Percentiles rank a stretch among this genome's conserved stretches.
Evolutionary conservation across 306 rosid genomes (phyloP).

Genomic region (Quillaja saponaria): DNA sequence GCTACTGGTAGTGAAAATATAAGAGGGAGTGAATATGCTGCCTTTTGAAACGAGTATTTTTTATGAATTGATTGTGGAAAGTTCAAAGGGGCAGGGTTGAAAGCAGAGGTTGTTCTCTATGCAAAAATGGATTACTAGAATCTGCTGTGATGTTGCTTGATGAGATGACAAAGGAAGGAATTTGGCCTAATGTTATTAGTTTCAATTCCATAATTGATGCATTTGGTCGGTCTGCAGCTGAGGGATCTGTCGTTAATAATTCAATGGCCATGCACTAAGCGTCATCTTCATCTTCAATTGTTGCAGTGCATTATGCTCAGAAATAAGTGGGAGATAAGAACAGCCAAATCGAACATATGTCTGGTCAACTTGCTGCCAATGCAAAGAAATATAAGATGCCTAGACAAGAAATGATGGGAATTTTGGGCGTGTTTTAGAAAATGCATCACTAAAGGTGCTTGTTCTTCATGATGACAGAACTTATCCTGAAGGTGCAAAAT

Average conservation of each 20-base stretch:
- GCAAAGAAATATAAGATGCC: constrained; percentile 43
- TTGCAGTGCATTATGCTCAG: constrained; percentile 18
- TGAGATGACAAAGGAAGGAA: constrained; percentile 82
- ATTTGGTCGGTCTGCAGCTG: constrained; percentile 49
- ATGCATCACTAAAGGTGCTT: constrained; percentile 75
- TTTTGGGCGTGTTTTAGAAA: constrained; percentile 61
- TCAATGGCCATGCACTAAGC: constrained; percentile 30
- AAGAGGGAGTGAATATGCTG: too few relatives aligned
- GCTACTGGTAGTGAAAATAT: too few relatives aligned
- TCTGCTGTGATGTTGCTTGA: constrained; percentile 80
- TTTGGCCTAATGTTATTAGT: constrained; percentile 83
- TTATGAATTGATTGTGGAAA: constrained; percentile 62
- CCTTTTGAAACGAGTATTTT: too few relatives aligned
- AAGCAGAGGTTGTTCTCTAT: constrained; percentile 81
- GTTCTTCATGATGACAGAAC: constrained; percentile 63
- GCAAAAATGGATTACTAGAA: constrained; percentile 76
- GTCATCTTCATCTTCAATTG: constrained; percentile 25
- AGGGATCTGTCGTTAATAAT: constrained; percentile 36
- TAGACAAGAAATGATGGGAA: constrained; percentile 49
- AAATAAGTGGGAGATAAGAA: constrained; percentile 21
- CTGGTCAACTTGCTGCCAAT: constrained; percentile 53
- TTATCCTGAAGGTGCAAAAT: constrained; percentile 33
- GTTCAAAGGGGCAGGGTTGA: constrained; percentile 67
- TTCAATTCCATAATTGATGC: constrained; percentile 86
- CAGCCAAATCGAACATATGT: constrained; percentile 41